Percentiles rank a stretch among this genome's conserved stretches.
Evolutionary conservation across 768 basidiomycete species (phyloP).

Genomic region (Tulasnella sp.): DNA sequence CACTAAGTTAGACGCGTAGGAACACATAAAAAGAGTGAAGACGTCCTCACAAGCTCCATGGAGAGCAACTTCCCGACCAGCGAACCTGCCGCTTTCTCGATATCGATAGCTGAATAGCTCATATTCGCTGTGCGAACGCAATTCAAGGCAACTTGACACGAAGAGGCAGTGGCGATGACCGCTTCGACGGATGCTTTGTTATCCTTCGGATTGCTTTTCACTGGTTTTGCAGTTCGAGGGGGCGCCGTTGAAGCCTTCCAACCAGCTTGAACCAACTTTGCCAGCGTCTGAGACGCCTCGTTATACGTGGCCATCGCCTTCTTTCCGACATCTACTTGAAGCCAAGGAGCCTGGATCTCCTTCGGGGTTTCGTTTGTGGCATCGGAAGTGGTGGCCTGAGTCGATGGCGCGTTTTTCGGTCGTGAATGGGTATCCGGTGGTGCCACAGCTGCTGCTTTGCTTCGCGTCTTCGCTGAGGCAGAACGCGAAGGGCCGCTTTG

Average conservation of each 20-base stretch:
- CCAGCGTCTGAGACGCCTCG: constrained; percentile 46
- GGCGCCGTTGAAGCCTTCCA: constrained; percentile 41
- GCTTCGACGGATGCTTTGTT: constrained; percentile 23
- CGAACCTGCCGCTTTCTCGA: constrained; percentile 64
- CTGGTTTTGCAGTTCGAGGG: constrained; percentile 11
- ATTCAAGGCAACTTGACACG: constrained; percentile 42
- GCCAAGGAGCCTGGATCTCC: not conserved
- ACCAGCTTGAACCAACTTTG: constrained; percentile 42
- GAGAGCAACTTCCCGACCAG: constrained; percentile 55
- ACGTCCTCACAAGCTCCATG: constrained; percentile 55
- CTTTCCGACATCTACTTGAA: not conserved
- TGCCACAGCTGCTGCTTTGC: not conserved
- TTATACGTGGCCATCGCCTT: constrained; percentile 35
- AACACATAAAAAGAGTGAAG: not conserved
- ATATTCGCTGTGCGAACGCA: constrained; percentile 32
- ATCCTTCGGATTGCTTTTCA: not conserved
- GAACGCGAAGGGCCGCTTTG: not conserved
- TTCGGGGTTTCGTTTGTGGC: not conserved
- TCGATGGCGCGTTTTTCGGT: not conserved
- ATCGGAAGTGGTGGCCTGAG: not conserved
- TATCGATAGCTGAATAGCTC: constrained; percentile 29
- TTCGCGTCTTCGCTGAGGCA: not conserved
- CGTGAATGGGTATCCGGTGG: not conserved
- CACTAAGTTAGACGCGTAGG: not conserved
- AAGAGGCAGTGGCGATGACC: constrained; percentile 31